Evolutionary conservation across 805 yeast species (phyloP), one percentile per base, ranked within the genome.

Genomic region (Wickerhamiella slavikovae): DNA sequence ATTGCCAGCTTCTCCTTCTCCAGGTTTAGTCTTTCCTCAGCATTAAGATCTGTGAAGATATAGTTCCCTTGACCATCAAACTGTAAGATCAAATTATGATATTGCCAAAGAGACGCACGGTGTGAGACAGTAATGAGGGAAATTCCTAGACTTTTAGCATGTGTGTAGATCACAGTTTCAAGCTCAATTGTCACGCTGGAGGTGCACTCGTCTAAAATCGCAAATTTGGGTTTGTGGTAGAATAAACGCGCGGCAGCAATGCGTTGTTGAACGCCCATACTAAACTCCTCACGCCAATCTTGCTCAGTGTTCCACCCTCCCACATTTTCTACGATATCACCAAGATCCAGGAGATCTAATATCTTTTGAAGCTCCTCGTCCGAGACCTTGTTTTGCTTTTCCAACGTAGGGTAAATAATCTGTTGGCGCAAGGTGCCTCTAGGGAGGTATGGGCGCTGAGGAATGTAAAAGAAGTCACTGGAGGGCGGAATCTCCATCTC

Each of bases 161-260:
- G 74, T 29, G 68, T 52, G 45, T 83, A 83, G 78, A 85, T 82
- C 42, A 72, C 69, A 37, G 75, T 79, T 48, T 83, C 96, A 68
- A 82, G 73, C 35, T 75, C 77, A 8, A 89, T 78, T 0, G 94
- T 72, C 2, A 83, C 92, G 1, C 93, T 85, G 3, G 93, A 79
- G 1, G 96, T 83, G 51, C 94, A 83, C 56, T 83, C 96, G 54
- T 83, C 96, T 38, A 83, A 58, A 16, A 83, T 93, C 0, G 96
- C 96, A 60, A 82, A 83, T 49, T 70, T 75, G 2, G 96, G 96
- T 43, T 65, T 64, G 51, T 83, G 94, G 47, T 82, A 83, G 47
- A 77, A 83, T 51, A 83, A 60, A 43, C 95, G 64, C 2, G 92
- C 93, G 76, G 85, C 73, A 10, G 94, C 94, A 38, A 83, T 60